Conservation (phyloP, 345 rosid genomes). For the Heritiera littoralis region DNA sequence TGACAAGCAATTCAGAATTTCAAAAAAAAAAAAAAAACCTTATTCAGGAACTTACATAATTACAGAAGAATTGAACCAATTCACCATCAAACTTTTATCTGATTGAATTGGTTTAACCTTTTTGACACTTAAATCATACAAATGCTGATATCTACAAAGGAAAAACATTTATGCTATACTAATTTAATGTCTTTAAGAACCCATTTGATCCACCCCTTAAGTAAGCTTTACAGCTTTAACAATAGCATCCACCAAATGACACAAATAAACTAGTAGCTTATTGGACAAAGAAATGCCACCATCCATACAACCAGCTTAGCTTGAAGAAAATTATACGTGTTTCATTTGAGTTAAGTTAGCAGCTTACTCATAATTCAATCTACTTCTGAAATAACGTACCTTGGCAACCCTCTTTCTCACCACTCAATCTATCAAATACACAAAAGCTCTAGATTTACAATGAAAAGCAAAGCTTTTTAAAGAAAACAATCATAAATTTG, state of each 20-base stretch:
- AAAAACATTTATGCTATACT: neutral
- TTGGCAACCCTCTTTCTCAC: neutral
- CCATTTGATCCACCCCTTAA: neutral
- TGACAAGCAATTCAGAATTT: neutral
- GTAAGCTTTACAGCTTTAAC: neutral
- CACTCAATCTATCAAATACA: neutral
- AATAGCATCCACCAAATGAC: neutral
- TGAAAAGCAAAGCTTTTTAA: neutral
- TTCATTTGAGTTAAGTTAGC: neutral
- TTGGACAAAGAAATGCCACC: neutral
- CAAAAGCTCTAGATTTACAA: constrained; percentile 8
- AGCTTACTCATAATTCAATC: neutral
- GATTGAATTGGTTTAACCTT: neutral
- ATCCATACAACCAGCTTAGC: neutral
- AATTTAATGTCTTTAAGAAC: neutral
- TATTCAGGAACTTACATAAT: neutral
- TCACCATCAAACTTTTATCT: neutral
- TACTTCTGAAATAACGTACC: neutral
- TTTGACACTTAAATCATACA: neutral
- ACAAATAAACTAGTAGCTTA: neutral
- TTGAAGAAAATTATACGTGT: neutral
- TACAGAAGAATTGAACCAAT: neutral
- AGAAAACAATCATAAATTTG: neutral
- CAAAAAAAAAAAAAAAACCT: neutral
- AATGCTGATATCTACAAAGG: neutral